Percentiles rank a stretch among this genome's conserved stretches.
Conservation (phyloP, 2,329 filamentous ascomycete species). For the Neocucurbitaria cava region DNA sequence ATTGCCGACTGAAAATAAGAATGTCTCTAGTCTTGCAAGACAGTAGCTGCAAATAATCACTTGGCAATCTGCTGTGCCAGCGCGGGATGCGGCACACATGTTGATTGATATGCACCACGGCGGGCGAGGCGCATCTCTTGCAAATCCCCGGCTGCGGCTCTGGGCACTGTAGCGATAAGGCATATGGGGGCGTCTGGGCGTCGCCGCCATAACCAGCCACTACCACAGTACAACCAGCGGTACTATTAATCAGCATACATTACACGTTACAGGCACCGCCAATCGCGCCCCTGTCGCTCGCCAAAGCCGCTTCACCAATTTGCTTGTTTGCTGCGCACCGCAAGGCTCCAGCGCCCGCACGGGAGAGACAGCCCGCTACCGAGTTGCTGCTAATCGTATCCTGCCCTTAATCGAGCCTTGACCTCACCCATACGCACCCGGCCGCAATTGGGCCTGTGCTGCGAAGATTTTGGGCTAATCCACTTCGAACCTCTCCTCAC, state of each 20-base stretch:
- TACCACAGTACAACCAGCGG: not conserved
- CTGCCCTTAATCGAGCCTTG: constrained; percentile 18
- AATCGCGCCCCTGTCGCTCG: constrained; percentile 17
- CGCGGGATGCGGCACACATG: not conserved
- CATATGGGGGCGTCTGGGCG: not conserved
- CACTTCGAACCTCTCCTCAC: constrained; percentile 33
- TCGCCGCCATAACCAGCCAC: too few relatives aligned
- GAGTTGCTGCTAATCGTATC: constrained; percentile 14
- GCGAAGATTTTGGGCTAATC: constrained; percentile 30
- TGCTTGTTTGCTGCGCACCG: constrained; percentile 16
- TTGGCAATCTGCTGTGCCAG: not conserved
- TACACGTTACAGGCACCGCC: constrained; percentile 7
- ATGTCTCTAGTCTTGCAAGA: not conserved
- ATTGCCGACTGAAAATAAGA: not conserved
- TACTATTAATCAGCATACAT: constrained; percentile 16
- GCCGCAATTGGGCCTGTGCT: constrained; percentile 36
- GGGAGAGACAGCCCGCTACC: constrained; percentile 15
- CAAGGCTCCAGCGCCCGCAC: constrained; percentile 32
- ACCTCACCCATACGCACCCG: constrained; percentile 14
- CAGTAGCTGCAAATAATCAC: too few relatives aligned
- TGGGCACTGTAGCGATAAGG: constrained; percentile 8
- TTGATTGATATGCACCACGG: not conserved
- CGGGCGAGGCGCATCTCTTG: not conserved
- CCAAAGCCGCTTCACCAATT: constrained; percentile 18
- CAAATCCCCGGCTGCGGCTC: not conserved